phyloP scores from a whole-genome alignment of 495 filamentous ascomycete genomes.

The Penicillium psychrofluorescens region DNA sequence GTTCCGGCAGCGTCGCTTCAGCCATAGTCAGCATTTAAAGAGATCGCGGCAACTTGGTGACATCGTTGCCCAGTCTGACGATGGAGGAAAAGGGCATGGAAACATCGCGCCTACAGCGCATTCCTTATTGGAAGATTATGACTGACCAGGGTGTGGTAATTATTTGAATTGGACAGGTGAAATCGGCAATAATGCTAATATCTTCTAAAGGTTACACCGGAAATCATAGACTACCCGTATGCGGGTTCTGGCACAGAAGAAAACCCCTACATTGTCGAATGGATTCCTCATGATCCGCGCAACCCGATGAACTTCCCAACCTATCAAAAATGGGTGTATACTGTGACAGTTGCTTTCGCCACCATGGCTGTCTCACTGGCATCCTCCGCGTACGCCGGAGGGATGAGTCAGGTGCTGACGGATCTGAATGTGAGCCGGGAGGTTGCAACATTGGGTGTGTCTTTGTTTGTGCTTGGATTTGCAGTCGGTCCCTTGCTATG shows the following conservation, averaged over 20 bases:
- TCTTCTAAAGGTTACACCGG: conserved; percentile 11
- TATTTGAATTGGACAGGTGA: too few species aligned
- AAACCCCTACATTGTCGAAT: conserved; percentile 63
- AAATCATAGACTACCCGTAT: conserved; percentile 48
- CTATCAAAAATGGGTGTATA: conserved; percentile 55
- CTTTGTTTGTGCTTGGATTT: conserved; percentile 42
- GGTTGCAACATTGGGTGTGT: conserved; percentile 45
- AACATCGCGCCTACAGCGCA: conserved; percentile 4
- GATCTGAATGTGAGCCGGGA: conserved; percentile 39
- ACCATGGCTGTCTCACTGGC: conserved; percentile 64
- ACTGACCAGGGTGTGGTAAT: conserved; percentile 14
- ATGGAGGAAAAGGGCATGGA: not conserved
- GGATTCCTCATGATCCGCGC: conserved; percentile 52
- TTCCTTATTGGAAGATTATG: conserved; percentile 23
- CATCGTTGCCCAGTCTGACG: not conserved
- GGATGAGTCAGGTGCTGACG: conserved; percentile 39
- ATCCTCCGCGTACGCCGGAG: conserved; percentile 62
- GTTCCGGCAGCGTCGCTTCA: too few species aligned
- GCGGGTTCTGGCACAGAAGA: conserved; percentile 55
- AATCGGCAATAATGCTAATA: too few species aligned
- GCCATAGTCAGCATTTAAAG: too few species aligned
- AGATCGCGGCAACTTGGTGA: too few species aligned
- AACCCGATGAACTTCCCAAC: conserved; percentile 52
- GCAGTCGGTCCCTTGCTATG: conserved; percentile 20
- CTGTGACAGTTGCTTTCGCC: conserved; percentile 52